These are phyloP conservation scores for Blastobotrys robertii DNA, from an alignment of 805 yeast species.

Conservation along the genomic window DNA sequence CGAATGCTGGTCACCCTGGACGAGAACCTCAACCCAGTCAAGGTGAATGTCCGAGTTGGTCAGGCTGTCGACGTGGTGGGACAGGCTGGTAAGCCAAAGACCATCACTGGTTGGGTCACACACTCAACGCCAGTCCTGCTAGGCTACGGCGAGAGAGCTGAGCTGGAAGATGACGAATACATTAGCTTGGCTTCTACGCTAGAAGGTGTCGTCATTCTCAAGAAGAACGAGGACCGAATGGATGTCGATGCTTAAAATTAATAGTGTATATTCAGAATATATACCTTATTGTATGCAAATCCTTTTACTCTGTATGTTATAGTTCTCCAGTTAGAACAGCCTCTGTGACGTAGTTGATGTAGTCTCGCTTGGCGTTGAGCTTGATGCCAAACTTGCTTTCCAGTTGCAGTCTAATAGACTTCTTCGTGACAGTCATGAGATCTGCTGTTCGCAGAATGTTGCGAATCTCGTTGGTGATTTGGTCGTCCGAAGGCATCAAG, in stretches of 20 bases:
- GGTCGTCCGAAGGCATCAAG: constrained; percentile 28
- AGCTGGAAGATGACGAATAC: constrained; percentile 90
- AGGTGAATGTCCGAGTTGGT: constrained; percentile 96
- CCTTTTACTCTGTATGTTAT: constrained; percentile 8
- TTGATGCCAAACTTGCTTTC: constrained; percentile 28
- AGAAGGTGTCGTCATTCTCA: constrained; percentile 89
- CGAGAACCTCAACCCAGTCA: constrained; percentile 80
- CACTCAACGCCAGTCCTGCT: constrained; percentile 94
- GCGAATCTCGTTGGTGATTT: constrained; percentile 28
- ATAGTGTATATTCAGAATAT: constrained; percentile 1
- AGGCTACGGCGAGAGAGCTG: constrained; percentile 94
- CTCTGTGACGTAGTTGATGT: constrained; percentile 31
- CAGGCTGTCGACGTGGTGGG: constrained; percentile 99
- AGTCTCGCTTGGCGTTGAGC: constrained; percentile 27
- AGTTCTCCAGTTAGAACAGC: constrained; percentile 32
- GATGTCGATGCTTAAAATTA: constrained; percentile 14
- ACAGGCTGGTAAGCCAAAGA: constrained; percentile 98
- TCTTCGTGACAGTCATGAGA: constrained; percentile 30
- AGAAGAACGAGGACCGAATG: constrained; percentile 67
- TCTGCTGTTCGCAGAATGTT: constrained; percentile 31
- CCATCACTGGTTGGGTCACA: constrained; percentile 99
- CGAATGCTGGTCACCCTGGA: constrained; percentile 89
- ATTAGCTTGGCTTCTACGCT: constrained; percentile 68
- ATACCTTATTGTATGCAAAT: background rate
- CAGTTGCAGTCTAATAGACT: constrained; percentile 27